A percentile compares a stretch with the other conserved stretches of the same genome.
Conservation (phyloP, 305 asterid genomes). For the Ajuga reptans region DNA sequence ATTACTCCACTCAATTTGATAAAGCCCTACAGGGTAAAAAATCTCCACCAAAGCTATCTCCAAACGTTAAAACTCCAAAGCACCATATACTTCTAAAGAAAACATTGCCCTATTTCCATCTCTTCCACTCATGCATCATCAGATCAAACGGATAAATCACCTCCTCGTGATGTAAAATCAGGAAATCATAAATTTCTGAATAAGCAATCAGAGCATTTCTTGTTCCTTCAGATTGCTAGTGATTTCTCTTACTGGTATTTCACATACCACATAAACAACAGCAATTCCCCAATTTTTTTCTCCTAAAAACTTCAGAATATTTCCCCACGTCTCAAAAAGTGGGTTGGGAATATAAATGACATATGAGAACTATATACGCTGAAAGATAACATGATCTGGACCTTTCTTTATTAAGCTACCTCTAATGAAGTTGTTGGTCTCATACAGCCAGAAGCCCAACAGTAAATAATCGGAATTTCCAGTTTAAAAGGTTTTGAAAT, state of each 20-base stretch:
- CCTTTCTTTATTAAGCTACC: neutral
- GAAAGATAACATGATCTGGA: neutral
- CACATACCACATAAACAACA: neutral
- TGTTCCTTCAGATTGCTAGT: neutral
- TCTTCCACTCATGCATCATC: neutral
- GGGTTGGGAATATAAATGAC: neutral
- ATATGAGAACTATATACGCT: neutral
- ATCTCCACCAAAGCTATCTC: neutral
- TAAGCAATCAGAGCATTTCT: neutral
- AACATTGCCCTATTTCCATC: neutral
- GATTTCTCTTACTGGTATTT: neutral
- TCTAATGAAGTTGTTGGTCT: neutral
- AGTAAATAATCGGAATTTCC: neutral
- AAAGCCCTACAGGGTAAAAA: neutral
- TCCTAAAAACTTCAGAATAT: neutral
- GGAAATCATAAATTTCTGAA: neutral
- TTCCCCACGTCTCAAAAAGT: neutral
- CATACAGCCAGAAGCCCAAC: neutral
- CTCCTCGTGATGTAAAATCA: neutral
- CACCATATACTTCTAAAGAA: neutral
- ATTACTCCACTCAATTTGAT: conserved; percentile 2
- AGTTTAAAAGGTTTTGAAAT: neutral
- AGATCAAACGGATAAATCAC: neutral
- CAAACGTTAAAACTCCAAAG: neutral
- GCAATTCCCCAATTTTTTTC: neutral